Evolutionary conservation across 1,284 basidiomycete genomes (phyloP).

Genomic region (Coniophora puteana): DNA sequence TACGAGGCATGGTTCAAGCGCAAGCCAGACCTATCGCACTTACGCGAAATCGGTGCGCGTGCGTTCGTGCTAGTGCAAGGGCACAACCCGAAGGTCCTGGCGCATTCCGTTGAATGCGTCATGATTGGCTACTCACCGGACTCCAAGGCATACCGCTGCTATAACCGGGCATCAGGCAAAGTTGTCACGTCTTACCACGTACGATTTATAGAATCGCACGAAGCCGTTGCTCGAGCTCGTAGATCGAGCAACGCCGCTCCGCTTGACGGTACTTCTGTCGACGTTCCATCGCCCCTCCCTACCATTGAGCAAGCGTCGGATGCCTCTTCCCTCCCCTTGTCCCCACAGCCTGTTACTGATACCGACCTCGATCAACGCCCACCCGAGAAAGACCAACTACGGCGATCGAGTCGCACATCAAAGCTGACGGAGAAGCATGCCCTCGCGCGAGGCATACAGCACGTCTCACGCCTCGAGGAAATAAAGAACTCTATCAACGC

Average conservation of each 20-base stretch:
- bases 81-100: slow-evolving; percentile 12
- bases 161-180: slow-evolving; percentile 13
- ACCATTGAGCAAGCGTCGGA: too few relatives aligned
- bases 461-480: too few relatives aligned
- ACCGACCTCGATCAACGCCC: neutral
- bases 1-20: slow-evolving; percentile 15
- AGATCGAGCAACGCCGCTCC: neutral
- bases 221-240: slow-evolving; percentile 1
- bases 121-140: slow-evolving; percentile 22
- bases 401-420: neutral
- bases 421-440: too few relatives aligned
- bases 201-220: slow-evolving; percentile 22
- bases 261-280: neutral
- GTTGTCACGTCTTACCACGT: slow-evolving; percentile 24
- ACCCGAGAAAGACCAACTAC: too few relatives aligned
- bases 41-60: slow-evolving; percentile 19
- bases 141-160: slow-evolving; percentile 18
- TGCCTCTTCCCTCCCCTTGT: too few relatives aligned
- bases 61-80: slow-evolving; percentile 19
- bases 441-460: too few relatives aligned
- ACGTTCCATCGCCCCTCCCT: neutral
- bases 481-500: too few relatives aligned
- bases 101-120: slow-evolving; percentile 18
- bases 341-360: too few relatives aligned
- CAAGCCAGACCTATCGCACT: slow-evolving; percentile 17